A percentile compares a stretch with the other conserved stretches of the same genome.
These are phyloP conservation scores for Cutaneotrichosporon dermatis DNA, from an alignment of 1,284 basidiomycete genomes.

Conservation along the genomic window DNA sequence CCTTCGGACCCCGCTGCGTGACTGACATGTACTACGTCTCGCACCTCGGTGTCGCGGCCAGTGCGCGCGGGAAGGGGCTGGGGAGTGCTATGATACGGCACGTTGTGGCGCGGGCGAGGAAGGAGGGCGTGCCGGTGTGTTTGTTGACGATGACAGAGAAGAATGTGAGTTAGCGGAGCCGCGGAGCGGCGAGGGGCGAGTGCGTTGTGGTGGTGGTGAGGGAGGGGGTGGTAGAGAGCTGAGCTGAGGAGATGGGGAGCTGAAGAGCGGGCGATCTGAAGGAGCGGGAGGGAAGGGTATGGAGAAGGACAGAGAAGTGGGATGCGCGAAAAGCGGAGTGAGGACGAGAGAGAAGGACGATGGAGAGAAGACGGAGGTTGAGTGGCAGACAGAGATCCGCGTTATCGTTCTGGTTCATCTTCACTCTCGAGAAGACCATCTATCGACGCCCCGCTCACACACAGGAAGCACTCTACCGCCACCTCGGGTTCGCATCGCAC, in stretches of 20 bases:
- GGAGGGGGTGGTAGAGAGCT: too few species aligned
- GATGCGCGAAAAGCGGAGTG: too few species aligned
- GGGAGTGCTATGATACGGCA: slow-evolving; percentile 4
- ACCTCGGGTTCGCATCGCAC: slow-evolving; percentile 4
- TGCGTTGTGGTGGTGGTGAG: neutral
- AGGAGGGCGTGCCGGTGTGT: neutral
- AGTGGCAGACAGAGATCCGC: too few species aligned
- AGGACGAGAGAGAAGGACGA: too few species aligned
- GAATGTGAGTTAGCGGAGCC: slow-evolving; percentile 6
- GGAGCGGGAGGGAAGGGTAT: too few species aligned
- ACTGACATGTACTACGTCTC: slow-evolving; percentile 16
- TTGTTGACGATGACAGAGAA: slow-evolving; percentile 2
- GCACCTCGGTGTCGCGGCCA: slow-evolving; percentile 7
- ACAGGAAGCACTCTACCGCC: slow-evolving; percentile 7
- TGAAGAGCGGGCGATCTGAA: too few species aligned
- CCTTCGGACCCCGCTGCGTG: slow-evolving; percentile 9
- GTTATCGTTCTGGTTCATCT: too few species aligned
- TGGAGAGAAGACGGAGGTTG: too few species aligned
- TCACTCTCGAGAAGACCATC: too few species aligned
- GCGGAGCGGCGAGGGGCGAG: neutral
- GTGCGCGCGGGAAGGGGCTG: slow-evolving; percentile 6
- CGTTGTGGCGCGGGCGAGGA: neutral
- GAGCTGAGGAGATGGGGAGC: too few species aligned
- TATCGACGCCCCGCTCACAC: too few species aligned
- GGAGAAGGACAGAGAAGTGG: too few species aligned